A percentile compares a stretch with the other conserved stretches of the same genome.
Conservation (phyloP, 768 basidiomycete species). For the Glaciozyma antarctica region DNA sequence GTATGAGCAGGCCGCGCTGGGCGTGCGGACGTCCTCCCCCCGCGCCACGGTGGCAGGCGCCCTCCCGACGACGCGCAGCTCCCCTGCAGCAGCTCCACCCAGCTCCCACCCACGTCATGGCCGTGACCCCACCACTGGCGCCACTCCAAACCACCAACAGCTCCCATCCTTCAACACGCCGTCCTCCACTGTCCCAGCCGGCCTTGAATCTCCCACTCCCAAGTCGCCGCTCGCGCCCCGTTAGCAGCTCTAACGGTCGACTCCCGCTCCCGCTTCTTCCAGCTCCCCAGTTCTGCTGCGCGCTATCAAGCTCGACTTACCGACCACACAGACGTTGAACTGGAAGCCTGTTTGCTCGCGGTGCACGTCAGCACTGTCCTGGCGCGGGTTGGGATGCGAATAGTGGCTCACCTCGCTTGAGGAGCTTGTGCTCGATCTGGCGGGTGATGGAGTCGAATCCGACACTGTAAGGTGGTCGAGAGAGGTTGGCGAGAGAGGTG, state of each 20-base stretch:
- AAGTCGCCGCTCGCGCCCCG: neutral
- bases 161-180: neutral
- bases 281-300: neutral
- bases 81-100: too few relatives aligned
- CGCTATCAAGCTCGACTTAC: slow-evolving; percentile 42
- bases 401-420: slow-evolving; percentile 63
- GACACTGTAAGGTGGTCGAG: slow-evolving; percentile 44
- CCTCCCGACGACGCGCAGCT: too few relatives aligned
- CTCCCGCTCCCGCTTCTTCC: neutral
- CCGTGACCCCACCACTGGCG: too few relatives aligned
- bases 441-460: slow-evolving; percentile 92
- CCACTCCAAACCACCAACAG: too few relatives aligned
- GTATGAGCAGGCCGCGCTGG: too few relatives aligned
- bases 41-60: too few relatives aligned
- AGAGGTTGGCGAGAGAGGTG: neutral
- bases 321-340: slow-evolving; percentile 96
- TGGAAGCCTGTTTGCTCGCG: slow-evolving; percentile 37
- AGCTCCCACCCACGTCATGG: too few relatives aligned
- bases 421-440: slow-evolving; percentile 97
- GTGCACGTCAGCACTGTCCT: too few relatives aligned
- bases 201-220: neutral
- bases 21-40: too few relatives aligned
- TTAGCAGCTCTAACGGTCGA: neutral
- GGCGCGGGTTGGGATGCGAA: neutral
- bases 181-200: neutral